Evolutionary conservation across 2,329 filamentous ascomycete species (phyloP).

Genomic region (Epicoccum sorghinum): DNA sequence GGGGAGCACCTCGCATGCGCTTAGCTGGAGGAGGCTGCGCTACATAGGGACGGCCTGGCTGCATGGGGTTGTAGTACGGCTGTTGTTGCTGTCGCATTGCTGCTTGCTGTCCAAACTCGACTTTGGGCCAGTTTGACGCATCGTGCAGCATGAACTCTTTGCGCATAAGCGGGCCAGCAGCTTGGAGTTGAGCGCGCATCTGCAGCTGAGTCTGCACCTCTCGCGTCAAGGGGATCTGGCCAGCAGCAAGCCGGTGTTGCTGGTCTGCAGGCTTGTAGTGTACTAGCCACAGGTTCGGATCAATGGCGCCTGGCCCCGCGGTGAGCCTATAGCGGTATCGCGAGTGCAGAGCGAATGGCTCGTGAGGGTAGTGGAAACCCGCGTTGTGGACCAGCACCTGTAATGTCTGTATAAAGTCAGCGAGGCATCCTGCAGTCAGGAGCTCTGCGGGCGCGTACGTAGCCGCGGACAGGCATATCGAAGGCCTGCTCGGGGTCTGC

Average conservation of each 20-base stretch:
- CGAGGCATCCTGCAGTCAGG: background rate
- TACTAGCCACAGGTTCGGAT: slow-evolving; percentile 86
- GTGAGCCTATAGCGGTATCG: slow-evolving; percentile 86
- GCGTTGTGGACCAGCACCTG: slow-evolving; percentile 85
- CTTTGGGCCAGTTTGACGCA: slow-evolving; percentile 85
- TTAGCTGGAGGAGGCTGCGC: slow-evolving; percentile 55
- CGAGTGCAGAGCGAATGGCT: slow-evolving; percentile 76
- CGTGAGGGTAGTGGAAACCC: slow-evolving; percentile 76
- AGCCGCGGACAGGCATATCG: slow-evolving; percentile 73
- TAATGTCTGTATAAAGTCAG: slow-evolving; percentile 68
- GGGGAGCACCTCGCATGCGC: slow-evolving; percentile 49
- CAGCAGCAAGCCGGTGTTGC: slow-evolving; percentile 73
- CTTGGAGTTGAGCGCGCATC: slow-evolving; percentile 67
- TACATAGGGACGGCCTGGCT: slow-evolving; percentile 40
- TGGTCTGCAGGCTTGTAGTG: slow-evolving; percentile 84
- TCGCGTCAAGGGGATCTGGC: slow-evolving; percentile 66
- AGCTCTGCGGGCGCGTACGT: slow-evolving; percentile 55
- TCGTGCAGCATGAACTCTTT: slow-evolving; percentile 97
- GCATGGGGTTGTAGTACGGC: slow-evolving; percentile 45
- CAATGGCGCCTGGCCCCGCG: slow-evolving; percentile 71
- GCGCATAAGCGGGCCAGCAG: slow-evolving; percentile 76
- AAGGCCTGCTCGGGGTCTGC: slow-evolving; percentile 79
- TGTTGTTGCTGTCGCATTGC: slow-evolving; percentile 32
- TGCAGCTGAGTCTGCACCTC: slow-evolving; percentile 66
- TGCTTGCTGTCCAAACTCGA: slow-evolving; percentile 67